These are phyloP conservation scores for Coemansia sp. DNA, from an alignment of 371 early-diverging fungal species.

Conservation along the genomic window DNA sequence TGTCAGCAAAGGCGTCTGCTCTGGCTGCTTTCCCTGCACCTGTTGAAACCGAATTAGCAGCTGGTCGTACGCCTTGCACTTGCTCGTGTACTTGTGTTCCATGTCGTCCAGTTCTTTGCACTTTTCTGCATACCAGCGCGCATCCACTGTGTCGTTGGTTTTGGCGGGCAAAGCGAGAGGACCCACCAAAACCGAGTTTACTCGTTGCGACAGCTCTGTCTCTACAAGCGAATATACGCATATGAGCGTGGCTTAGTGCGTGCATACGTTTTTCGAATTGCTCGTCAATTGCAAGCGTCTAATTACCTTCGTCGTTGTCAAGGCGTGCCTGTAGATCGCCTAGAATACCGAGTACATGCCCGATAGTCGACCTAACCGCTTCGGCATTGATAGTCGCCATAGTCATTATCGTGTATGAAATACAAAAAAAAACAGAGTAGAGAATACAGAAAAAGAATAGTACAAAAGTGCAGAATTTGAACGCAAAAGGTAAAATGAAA, in stretches of 20 bases:
- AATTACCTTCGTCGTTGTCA: slow-evolving; percentile 5
- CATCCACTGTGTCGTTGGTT: slow-evolving; percentile 1
- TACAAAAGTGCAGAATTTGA: neutral
- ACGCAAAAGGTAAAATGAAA: too few species aligned
- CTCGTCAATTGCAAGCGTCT: neutral
- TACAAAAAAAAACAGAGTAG: neutral
- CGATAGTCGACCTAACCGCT: slow-evolving; percentile 18
- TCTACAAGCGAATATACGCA: slow-evolving; percentile 2
- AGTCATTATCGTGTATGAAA: slow-evolving; percentile 7
- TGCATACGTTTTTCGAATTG: neutral
- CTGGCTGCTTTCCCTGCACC: neutral
- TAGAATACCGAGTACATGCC: slow-evolving; percentile 25
- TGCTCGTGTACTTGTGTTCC: slow-evolving; percentile 13
- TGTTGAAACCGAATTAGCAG: slow-evolving; percentile 10
- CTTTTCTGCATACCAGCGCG: slow-evolving; percentile 18
- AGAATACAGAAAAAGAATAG: slow-evolving; percentile 1
- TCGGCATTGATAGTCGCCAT: slow-evolving; percentile 11
- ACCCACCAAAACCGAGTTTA: neutral
- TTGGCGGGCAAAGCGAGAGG: neutral
- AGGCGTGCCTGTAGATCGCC: slow-evolving; percentile 19
- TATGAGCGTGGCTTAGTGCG: neutral
- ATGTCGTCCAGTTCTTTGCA: slow-evolving; percentile 32
- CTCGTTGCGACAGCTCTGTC: neutral
- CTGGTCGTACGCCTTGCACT: slow-evolving; percentile 35
- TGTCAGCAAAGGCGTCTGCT: neutral